Evolutionary conservation across 768 basidiomycete genomes (phyloP), one percentile per base, ranked within the genome.

Genomic region (Mycena rebaudengoi): DNA sequence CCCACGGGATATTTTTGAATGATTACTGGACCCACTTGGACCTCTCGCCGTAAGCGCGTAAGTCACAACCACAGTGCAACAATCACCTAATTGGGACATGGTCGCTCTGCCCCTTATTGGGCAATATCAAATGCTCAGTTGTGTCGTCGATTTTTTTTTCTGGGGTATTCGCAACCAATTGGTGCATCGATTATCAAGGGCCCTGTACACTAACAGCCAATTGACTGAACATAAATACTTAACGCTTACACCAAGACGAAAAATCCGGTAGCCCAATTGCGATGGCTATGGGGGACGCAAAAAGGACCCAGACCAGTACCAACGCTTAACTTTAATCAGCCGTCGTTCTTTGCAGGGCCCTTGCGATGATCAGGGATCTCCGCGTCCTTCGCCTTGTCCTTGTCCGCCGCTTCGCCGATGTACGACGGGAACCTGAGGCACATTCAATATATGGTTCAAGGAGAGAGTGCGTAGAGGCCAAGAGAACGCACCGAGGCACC

Each of bases 371-470:
- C 78, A 5, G 85, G 84, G 7, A 87, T 74, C 57, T 83, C 83
- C 7, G 85, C 86, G 70, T 88, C 87, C 69, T 85, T 88, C 0
- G 87, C 81, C 55, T 76, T 73, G 18, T 76, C 77, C 69, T 88
- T 88, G 66, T 88, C 87, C 28, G 77, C 65, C 0, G 85, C 83
- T 62, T 84, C 79, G 1, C 86, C 85, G 46, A 87, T 67, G 62
- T 73, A 88, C 0, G 84, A 82, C 0, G 87, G 87, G 74, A 87
- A 87, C 54, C 85, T 87, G 29, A 5, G 25, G n/a, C 25, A 44
- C 50, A 39, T 30, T 55, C 25, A 44, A 14, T 13, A 33, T 37
- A 23, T 7, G 8, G 46, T n/a, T n/a, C n/a, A n/a, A n/a, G n/a
- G n/a, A n/a, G n/a, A n/a, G 20, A 5, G 41, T 60, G 26, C 18